phyloP scores from a whole-genome alignment of 2,329 filamentous ascomycete genomes.

The Arthrobotrys musiformis region DNA sequence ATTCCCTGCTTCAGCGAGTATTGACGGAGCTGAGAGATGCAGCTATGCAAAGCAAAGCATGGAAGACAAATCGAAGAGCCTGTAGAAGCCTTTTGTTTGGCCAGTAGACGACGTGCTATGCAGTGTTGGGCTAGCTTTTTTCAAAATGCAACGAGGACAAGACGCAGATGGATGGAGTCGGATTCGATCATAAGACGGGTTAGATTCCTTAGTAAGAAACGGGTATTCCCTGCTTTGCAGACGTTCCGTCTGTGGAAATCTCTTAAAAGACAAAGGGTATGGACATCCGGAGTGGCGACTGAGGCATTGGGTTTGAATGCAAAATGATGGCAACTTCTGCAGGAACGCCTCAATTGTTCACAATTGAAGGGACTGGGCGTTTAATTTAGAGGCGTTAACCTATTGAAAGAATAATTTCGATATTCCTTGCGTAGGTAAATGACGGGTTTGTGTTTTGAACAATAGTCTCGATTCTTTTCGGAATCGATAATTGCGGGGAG shows the following conservation, averaged over 20 bases:
- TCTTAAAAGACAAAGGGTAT: slow-evolving; percentile 21
- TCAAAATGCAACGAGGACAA: slow-evolving; percentile 10
- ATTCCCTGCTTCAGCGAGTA: slow-evolving; percentile 36
- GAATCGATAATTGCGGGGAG: not conserved
- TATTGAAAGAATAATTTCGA: not conserved
- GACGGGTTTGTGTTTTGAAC: not conserved
- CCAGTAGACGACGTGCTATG: slow-evolving; percentile 15
- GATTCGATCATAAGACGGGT: slow-evolving; percentile 17
- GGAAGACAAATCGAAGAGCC: slow-evolving; percentile 41
- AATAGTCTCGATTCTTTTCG: not conserved
- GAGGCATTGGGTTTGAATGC: slow-evolving; percentile 2
- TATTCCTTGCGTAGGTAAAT: not conserved
- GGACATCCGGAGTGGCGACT: slow-evolving; percentile 22
- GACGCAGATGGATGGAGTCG: slow-evolving; percentile 24
- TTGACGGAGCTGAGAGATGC: slow-evolving; percentile 40
- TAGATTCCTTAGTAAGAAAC: slow-evolving; percentile 16
- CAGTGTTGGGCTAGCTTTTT: slow-evolving; percentile 18
- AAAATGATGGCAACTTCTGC: slow-evolving; percentile 29
- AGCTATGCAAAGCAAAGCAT: slow-evolving; percentile 19
- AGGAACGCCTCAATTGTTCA: slow-evolving; percentile 34
- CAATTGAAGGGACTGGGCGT: not conserved
- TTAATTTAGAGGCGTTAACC: not conserved
- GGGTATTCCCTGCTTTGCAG: slow-evolving; percentile 27
- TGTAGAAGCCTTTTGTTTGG: slow-evolving; percentile 25
- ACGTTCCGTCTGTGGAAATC: slow-evolving; percentile 13